phyloP scores from a whole-genome alignment of 164 flowering plant species.

The Liquidambar formosana region DNA sequence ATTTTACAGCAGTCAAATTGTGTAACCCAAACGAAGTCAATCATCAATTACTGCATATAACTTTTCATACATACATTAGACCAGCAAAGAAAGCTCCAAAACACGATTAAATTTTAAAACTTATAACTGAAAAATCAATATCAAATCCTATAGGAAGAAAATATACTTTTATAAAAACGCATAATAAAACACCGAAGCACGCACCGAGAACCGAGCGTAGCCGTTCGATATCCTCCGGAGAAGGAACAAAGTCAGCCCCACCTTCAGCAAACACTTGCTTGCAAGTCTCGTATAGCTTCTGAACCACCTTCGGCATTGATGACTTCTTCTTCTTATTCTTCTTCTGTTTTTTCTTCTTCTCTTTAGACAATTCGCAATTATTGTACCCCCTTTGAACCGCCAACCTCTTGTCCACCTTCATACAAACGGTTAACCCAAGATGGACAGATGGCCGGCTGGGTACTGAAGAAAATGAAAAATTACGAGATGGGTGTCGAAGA shows the following conservation, averaged over 20 bases:
- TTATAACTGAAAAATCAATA: too few relatives aligned
- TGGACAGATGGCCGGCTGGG: slow-evolving; percentile 4
- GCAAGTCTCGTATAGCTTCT: slow-evolving; percentile 56
- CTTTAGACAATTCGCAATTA: slow-evolving; percentile 8
- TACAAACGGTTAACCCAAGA: too few relatives aligned
- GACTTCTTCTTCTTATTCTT: slow-evolving; percentile 11
- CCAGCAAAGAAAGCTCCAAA: too few relatives aligned
- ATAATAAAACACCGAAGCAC: not conserved
- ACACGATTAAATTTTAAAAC: too few relatives aligned
- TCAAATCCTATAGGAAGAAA: not conserved
- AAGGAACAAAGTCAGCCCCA: slow-evolving; percentile 46
- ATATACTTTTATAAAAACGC: not conserved
- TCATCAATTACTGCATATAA: too few relatives aligned
- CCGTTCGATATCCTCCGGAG: slow-evolving; percentile 39
- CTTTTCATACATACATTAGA: too few relatives aligned
- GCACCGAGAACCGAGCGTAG: slow-evolving; percentile 51
- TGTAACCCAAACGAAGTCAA: not conserved
- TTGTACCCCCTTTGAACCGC: slow-evolving; percentile 6
- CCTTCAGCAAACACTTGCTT: slow-evolving; percentile 48
- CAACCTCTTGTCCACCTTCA: slow-evolving; percentile 26
- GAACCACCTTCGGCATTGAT: slow-evolving; percentile 34
- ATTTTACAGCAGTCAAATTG: too few relatives aligned
- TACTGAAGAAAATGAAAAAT: slow-evolving; percentile 1
- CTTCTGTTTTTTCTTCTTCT: not conserved
- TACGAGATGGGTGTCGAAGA: slow-evolving; percentile 2